These are phyloP conservation scores for Polyplosphaeria fusca DNA, from an alignment of 495 filamentous ascomycete genomes.

Conservation along the genomic window DNA sequence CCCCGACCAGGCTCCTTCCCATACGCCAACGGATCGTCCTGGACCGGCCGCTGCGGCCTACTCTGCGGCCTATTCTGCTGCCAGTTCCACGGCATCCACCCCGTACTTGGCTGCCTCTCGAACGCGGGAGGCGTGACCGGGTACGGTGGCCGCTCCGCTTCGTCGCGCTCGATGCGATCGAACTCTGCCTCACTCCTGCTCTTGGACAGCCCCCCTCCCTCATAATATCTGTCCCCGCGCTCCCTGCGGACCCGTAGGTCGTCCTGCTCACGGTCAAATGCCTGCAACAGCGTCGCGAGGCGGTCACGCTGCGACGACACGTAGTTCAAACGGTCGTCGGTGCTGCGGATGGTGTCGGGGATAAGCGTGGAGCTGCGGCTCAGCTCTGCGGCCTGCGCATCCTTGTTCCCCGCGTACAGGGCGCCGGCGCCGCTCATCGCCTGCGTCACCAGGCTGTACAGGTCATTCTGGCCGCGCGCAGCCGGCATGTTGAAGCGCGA, in stretches of 20 bases:
- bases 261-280: constrained; percentile 69
- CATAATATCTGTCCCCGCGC: constrained; percentile 31
- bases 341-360: constrained; percentile 59
- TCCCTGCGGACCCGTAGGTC: constrained; percentile 39
- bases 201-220: constrained; percentile 58
- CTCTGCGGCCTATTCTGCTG: no score
- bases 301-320: constrained; percentile 70
- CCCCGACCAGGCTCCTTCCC: constrained; percentile 12
- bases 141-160: constrained; percentile 41
- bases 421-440: constrained; percentile 57
- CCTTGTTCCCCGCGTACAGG: constrained; percentile 44
- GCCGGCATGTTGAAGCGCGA: constrained; percentile 80
- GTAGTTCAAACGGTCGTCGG: constrained; percentile 64
- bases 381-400: constrained; percentile 52
- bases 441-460: constrained; percentile 72
- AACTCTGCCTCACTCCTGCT: constrained; percentile 76
- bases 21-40: constrained; percentile 28
- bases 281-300: constrained; percentile 65
- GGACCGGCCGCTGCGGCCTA: not conserved
- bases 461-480: constrained; percentile 60
- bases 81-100: constrained; percentile 64
- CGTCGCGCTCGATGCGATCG: constrained; percentile 75
- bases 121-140: constrained; percentile 42
- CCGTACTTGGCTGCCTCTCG: constrained; percentile 41
- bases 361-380: constrained; percentile 62